Conservation (phyloP, 2,329 filamentous ascomycete species). For the Macrophomina pseudophaseolina region DNA sequence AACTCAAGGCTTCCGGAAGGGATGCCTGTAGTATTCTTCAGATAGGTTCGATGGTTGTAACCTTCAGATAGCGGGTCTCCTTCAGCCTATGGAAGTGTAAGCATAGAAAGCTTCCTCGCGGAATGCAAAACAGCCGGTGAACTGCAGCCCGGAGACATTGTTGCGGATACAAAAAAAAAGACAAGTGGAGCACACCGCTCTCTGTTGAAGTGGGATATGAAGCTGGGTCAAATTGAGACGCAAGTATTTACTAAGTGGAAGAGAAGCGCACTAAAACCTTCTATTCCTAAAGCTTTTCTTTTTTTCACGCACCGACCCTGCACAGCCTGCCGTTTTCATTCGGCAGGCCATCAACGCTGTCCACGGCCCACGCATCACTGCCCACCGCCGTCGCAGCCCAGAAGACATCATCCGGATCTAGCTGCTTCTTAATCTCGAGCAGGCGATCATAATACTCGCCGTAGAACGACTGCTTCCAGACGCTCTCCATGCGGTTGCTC, state of each 20-base stretch:
- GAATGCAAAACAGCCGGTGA: no score
- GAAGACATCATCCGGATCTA: conserved; percentile 35
- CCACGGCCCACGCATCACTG: conserved; percentile 35
- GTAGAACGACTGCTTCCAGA: conserved; percentile 37
- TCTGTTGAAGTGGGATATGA: no score
- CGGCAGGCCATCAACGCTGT: conserved; percentile 30
- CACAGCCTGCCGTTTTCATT: conserved; percentile 30
- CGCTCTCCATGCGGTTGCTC: conserved; percentile 35
- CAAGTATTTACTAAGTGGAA: neutral
- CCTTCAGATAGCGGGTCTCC: no score
- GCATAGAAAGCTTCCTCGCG: no score
- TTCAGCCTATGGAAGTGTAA: no score
- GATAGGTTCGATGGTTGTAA: no score
- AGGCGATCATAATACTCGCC: conserved; percentile 33
- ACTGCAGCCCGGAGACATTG: no score
- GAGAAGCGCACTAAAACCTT: neutral
- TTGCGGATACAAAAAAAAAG: no score
- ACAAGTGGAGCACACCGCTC: no score
- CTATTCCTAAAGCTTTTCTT: neutral
- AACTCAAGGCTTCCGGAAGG: no score
- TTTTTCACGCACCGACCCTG: conserved; percentile 9
- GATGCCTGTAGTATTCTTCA: no score
- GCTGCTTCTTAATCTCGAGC: conserved; percentile 33
- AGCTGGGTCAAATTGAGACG: no score
- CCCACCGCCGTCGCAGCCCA: conserved; percentile 34